Percentiles rank a stretch among this genome's conserved stretches.
These are phyloP conservation scores for Solanum stenotomum DNA, from an alignment of 257 asterid species.

Conservation along the genomic window DNA sequence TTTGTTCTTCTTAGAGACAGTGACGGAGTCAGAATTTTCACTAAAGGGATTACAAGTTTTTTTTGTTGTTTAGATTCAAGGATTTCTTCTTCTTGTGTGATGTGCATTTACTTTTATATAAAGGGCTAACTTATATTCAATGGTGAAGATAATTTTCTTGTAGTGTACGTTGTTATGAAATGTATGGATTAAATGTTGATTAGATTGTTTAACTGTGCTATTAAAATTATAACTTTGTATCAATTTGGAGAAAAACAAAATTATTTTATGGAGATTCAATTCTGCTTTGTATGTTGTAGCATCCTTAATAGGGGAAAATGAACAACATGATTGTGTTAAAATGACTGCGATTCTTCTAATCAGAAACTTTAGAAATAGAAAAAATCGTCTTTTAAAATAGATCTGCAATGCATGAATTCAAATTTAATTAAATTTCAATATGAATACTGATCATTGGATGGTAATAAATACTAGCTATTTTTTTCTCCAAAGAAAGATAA, in stretches of 20 bases:
- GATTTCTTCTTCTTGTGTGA: neutral
- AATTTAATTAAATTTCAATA: neutral
- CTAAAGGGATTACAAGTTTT: neutral
- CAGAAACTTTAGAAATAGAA: neutral
- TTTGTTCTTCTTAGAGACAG: neutral
- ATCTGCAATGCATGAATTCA: rapidly evolving
- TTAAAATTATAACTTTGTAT: neutral
- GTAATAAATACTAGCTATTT: neutral
- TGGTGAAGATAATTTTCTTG: neutral
- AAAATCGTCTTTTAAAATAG: rapidly evolving
- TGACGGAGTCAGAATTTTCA: neutral
- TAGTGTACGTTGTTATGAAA: neutral
- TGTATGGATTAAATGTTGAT: neutral
- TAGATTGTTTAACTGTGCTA: neutral
- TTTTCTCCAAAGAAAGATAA: neutral
- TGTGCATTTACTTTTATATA: neutral
- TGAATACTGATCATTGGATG: rapidly evolving
- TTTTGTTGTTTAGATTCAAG: neutral
- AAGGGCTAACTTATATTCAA: neutral
- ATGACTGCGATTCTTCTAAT: neutral
- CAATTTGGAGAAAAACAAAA: neutral
- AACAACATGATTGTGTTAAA: neutral
- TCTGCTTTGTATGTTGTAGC: neutral
- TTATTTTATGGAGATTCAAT: neutral
- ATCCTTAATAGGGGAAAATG: neutral